Percentiles rank a stretch among this genome's conserved stretches.
Conservation (phyloP, 116 monocot species). For the Iris pallida region DNA sequence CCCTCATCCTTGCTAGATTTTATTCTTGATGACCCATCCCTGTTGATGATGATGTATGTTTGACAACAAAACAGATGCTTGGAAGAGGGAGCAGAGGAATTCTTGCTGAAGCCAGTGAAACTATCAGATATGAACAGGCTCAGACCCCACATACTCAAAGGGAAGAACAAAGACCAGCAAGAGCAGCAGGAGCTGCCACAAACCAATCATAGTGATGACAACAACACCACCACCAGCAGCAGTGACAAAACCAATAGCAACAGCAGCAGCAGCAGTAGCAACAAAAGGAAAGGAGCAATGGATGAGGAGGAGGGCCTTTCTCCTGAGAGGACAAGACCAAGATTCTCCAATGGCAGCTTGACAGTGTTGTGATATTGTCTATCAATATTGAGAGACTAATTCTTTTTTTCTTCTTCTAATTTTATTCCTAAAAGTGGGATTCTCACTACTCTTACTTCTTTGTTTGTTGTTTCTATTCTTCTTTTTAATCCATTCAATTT, state of each 20-base stretch:
- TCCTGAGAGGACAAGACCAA: slow-evolving; percentile 43
- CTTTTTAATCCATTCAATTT: no score
- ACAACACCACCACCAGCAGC: background rate
- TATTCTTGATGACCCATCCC: slow-evolving; percentile 12
- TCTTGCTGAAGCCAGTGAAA: slow-evolving; percentile 63
- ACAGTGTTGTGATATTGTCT: slow-evolving; percentile 14
- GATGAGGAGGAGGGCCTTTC: slow-evolving; percentile 24
- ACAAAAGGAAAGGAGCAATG: slow-evolving; percentile 51
- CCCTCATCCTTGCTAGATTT: slow-evolving; percentile 16
- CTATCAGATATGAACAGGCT: slow-evolving; percentile 56
- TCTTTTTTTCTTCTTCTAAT: slow-evolving; percentile 4
- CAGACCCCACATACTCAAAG: slow-evolving; percentile 46
- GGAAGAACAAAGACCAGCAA: slow-evolving; percentile 27
- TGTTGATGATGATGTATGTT: background rate
- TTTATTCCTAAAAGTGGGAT: background rate
- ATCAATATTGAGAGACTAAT: background rate
- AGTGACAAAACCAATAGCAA: background rate
- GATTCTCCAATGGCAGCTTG: slow-evolving; percentile 30
- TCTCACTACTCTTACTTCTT: no score
- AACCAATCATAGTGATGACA: background rate
- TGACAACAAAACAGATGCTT: slow-evolving; percentile 35
- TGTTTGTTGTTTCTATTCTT: no score
- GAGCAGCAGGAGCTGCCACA: slow-evolving; percentile 3
- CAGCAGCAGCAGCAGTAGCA: slow-evolving; percentile 8
- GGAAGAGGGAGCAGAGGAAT: slow-evolving; percentile 67